phyloP scores from a whole-genome alignment of 2,329 filamentous ascomycete species.

The Chrysoporthe puriensis region DNA sequence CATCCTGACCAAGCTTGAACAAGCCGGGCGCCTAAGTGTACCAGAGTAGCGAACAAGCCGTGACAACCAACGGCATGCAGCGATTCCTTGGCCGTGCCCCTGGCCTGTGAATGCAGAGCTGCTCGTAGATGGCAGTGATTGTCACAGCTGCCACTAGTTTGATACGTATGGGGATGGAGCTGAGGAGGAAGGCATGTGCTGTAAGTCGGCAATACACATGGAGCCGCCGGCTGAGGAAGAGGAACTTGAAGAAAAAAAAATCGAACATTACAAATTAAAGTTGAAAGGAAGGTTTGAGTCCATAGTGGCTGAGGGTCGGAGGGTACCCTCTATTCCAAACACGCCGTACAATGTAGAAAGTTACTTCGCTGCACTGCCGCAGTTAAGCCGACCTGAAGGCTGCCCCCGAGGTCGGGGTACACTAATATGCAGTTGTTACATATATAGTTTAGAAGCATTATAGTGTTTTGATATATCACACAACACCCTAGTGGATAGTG shows the following conservation, averaged over 20 bases:
- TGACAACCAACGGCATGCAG: background rate
- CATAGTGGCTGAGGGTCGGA: too few relatives aligned
- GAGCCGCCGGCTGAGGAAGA: too few relatives aligned
- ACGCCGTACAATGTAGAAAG: too few relatives aligned
- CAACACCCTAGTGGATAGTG: background rate
- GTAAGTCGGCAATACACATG: too few relatives aligned
- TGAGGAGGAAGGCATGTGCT: too few relatives aligned
- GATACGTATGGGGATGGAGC: background rate
- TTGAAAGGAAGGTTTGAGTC: too few relatives aligned
- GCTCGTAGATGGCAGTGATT: conserved; percentile 6
- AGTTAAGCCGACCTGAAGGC: background rate
- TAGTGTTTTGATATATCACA: background rate
- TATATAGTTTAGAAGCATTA: background rate
- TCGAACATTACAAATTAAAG: background rate
- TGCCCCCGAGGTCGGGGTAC: background rate
- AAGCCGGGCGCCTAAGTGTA: background rate
- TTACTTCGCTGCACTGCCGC: background rate
- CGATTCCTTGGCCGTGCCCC: conserved; percentile 1
- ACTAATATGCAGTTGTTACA: background rate
- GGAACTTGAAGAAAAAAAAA: background rate
- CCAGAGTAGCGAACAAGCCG: background rate
- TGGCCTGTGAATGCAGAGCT: background rate
- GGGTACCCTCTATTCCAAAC: too few relatives aligned
- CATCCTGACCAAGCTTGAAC: background rate
- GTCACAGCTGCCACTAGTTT: background rate